Evolutionary conservation across 768 basidiomycete species (phyloP), one percentile per base, ranked within the genome.

Genomic region (Udeniomyces megalosporus): DNA sequence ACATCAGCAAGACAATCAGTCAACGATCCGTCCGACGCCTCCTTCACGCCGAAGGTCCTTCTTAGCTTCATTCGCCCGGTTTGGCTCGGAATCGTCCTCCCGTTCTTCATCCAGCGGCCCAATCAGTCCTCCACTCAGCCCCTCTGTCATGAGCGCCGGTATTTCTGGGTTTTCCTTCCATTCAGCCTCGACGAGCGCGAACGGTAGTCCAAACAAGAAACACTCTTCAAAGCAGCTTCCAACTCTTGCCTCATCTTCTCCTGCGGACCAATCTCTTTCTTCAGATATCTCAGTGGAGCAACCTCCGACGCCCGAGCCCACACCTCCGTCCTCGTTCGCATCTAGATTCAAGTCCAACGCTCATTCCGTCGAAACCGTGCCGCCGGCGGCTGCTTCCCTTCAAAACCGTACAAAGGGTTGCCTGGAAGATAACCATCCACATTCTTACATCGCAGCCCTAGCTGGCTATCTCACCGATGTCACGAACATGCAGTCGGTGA

Each of bases 401-500:
- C 15, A 47, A n/a, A 44, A 26, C n/a, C 32, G 54, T 4, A 6
- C 35, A 12, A 11, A 28, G 10, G 44, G 42, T 15, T 28, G 55
- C 11, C 32, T 31, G 55, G 32, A 35, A 22, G 55, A 58, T 12
- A 42, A 47, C 7, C 28, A 29, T 6, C 45, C 59, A 34, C 49
- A 29, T 22, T 57, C 61, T 34, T 46, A 32, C 10, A 22, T 63
- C 14, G 22, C 83, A 14, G 79, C 78, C 11, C 79, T 92, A 53
- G 86, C 86, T 5, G 78, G 84, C 22, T 88, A 89, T 72, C 78
- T 93, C 63, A 89, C 88, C 3, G 80, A 81, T 1, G 71, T 90
- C 35, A 82, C 89, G 58, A 88, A 86, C 66, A 79, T 82, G 47
- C 74, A 79, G 4, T 70, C 76, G 3, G 71, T 91, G 46, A 81